phyloP scores from a whole-genome alignment of 208 protist species.

The Leishmania amazonensis region DNA sequence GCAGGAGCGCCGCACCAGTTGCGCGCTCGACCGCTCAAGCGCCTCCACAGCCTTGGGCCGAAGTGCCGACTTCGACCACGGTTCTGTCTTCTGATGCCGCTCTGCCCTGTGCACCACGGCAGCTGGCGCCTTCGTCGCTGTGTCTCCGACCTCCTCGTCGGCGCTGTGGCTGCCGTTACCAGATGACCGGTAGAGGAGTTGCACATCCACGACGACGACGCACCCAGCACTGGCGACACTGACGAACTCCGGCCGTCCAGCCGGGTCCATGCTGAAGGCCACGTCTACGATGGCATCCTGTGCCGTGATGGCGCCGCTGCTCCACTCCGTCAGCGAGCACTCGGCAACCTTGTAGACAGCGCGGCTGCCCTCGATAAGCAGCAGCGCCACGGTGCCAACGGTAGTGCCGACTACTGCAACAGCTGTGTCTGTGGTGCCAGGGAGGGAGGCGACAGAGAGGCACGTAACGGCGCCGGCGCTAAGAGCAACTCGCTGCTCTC shows the following conservation, averaged over 20 bases:
- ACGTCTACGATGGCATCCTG: slow-evolving; percentile 50
- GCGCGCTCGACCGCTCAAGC: slow-evolving; percentile 23
- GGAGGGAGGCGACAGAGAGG: slow-evolving; percentile 39
- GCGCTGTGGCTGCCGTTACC: neutral
- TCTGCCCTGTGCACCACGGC: neutral
- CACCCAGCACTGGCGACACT: slow-evolving; percentile 41
- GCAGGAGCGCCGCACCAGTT: slow-evolving; percentile 18
- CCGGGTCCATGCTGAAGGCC: slow-evolving; percentile 59
- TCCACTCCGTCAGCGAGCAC: slow-evolving; percentile 31
- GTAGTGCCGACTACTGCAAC: slow-evolving; percentile 68
- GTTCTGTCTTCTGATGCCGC: neutral
- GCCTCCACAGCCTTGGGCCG: slow-evolving; percentile 40
- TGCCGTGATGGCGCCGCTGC: slow-evolving; percentile 32
- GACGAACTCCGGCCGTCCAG: slow-evolving; percentile 64
- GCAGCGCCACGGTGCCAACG: slow-evolving; percentile 44
- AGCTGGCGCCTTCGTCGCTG: neutral
- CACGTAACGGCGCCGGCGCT: slow-evolving; percentile 39
- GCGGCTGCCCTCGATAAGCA: slow-evolving; percentile 43
- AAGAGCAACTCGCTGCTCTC: slow-evolving; percentile 16
- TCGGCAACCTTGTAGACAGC: slow-evolving; percentile 43
- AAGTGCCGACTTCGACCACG: slow-evolving; percentile 13
- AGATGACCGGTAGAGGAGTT: slow-evolving; percentile 8
- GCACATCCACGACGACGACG: slow-evolving; percentile 55
- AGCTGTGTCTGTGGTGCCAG: slow-evolving; percentile 33
- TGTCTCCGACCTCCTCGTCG: slow-evolving; percentile 3